Percentiles rank a stretch among this genome's conserved stretches.
phyloP scores from a whole-genome alignment of 2,329 filamentous ascomycete genomes.

The Cercospora sesami region DNA sequence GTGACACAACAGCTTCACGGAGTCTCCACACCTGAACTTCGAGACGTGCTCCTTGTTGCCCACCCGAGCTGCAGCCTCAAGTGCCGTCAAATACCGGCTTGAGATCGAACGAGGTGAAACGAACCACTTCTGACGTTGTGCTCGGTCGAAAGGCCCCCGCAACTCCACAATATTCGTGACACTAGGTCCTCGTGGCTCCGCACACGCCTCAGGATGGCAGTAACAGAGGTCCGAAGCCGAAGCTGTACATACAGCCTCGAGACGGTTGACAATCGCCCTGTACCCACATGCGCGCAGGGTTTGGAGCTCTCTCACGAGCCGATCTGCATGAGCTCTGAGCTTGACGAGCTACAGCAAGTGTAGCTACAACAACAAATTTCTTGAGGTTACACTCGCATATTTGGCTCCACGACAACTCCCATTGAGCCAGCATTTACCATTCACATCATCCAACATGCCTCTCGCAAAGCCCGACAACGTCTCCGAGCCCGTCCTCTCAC shows the following conservation, averaged over 20 bases:
- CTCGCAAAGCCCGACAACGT: slow-evolving; percentile 28
- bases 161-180: not conserved
- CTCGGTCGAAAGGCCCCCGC: not conserved
- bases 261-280: slow-evolving; percentile 2
- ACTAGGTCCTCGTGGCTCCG: not conserved
- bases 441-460: slow-evolving; percentile 21
- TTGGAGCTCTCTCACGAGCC: not conserved
- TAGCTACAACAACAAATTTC: not conserved
- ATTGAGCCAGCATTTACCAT: not conserved
- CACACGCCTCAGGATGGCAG: not conserved
- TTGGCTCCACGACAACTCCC: not conserved
- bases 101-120: not conserved
- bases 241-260: not conserved
- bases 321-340: slow-evolving; percentile 1
- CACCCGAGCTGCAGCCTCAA: not conserved
- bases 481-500: slow-evolving; percentile 25
- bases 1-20: not conserved
- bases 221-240: not conserved
- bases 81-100: not conserved
- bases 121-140: not conserved
- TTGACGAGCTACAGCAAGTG: not conserved
- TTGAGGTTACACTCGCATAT: not conserved
- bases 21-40: not conserved
- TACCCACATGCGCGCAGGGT: not conserved
- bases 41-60: not conserved